Base-by-base conservation (phyloP, 2,329 filamentous ascomycete species). In the Verticillium isaacii region DNA sequence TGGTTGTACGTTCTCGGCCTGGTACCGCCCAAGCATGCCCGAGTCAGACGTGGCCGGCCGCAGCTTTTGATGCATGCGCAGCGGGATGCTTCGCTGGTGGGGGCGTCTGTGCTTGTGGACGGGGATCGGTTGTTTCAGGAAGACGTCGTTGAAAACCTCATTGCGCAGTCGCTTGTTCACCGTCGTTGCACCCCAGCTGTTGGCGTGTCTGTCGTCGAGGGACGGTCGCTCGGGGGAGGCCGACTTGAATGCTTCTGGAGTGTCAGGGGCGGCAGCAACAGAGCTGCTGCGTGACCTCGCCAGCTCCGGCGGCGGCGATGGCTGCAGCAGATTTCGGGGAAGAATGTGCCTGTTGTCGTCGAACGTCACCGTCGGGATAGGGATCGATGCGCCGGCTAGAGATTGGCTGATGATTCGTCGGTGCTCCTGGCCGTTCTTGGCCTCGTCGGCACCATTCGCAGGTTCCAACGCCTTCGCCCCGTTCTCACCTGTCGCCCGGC, bases 291-390 rank as follows among this genome's bases (percentile, higher is more conserved):
- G 63, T 66, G 80, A 68, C 60, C 77, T 37, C 61, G 54, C 54
- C 67, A 65, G 29, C 62, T 7, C 71, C 5, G 72, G 69, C 8
- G 75, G 71, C 4, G 75, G 71, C 34, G 87, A 81, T 19, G 88
- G 82, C 60, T 88, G 86, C 58, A 97, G 89, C 32, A 97, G 82
- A 69, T 91, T 91, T 56, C 92, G 87, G 1, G 94, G 94, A 52
- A 97, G 87, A 62, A 98, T 96, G 71, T 98, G 94, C 66, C 90
- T 87, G 72, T 98, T 98, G 73, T 97, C 93, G 70, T 94, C 91
- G 64, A 97, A 92, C 0, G 95, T 92, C 56, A 98, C 94, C 50
- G 95, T 94, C 2, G 94, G 93, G 34, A 96, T 86, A 25, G 89
- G 85, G 37, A 86, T 84, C 32, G 79, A 79, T 34, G 77, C 73